These are phyloP conservation scores for Aspergillus kassunensis DNA, from an alignment of 495 filamentous ascomycete species.

Conservation along the genomic window DNA sequence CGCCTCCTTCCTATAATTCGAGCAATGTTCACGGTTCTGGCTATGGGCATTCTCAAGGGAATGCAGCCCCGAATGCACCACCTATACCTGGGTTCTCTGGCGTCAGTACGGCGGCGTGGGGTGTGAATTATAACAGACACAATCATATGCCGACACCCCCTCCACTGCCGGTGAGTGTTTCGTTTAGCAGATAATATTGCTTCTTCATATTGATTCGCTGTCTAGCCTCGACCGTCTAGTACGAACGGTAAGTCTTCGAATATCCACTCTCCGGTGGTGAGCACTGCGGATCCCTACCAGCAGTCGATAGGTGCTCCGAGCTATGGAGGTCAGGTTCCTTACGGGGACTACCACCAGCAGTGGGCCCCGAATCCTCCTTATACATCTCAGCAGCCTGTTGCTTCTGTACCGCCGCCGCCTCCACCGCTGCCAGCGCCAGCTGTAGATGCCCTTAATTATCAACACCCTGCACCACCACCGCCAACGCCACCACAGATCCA, in stretches of 20 bases:
- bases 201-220: constrained; percentile 3
- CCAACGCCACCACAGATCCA: constrained; percentile 17
- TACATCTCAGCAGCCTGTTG: constrained; percentile 18
- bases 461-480: constrained; percentile 15
- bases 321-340: constrained; percentile 17
- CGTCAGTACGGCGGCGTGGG: constrained; percentile 40
- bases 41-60: constrained; percentile 18
- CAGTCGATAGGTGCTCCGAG: constrained; percentile 10
- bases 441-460: constrained; percentile 16
- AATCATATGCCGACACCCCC: constrained; percentile 33
- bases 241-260: constrained; percentile 24
- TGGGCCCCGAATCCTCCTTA: constrained; percentile 25
- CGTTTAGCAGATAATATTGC: no score
- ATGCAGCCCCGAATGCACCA: constrained; percentile 19
- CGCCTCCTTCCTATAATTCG: constrained; percentile 33
- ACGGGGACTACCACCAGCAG: constrained; percentile 17
- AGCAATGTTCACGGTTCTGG: constrained; percentile 36
- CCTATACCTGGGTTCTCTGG: constrained; percentile 18
- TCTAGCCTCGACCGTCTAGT: constrained; percentile 41
- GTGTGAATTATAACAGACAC: constrained; percentile 43
- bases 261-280: constrained; percentile 19
- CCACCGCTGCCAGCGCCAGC: constrained; percentile 37
- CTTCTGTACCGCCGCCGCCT: constrained; percentile 27
- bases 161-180: constrained; percentile 44
- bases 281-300: constrained; percentile 15